These are phyloP conservation scores for Neofusicoccum laricinum DNA, from an alignment of 2,329 filamentous ascomycete species.

Conservation along the genomic window DNA sequence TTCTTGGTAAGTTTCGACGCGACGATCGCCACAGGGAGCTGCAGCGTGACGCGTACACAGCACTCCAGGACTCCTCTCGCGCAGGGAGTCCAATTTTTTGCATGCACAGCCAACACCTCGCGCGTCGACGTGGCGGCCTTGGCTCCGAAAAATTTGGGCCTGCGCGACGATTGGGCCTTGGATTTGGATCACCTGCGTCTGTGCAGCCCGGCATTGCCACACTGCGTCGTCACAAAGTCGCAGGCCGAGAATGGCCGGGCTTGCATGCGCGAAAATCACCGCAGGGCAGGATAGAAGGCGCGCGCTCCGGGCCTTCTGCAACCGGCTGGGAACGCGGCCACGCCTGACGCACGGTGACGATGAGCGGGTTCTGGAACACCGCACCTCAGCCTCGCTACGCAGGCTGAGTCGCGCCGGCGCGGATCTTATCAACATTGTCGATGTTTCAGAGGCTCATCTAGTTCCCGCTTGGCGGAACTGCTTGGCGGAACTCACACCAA, in stretches of 20 bases:
- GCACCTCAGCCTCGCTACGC: too few relatives aligned
- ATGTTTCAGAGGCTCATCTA: slow-evolving; percentile 2
- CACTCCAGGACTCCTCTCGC: background rate
- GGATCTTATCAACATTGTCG: background rate
- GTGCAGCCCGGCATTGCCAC: background rate
- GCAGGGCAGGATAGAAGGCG: background rate
- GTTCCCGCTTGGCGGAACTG: background rate
- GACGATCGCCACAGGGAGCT: slow-evolving; percentile 7
- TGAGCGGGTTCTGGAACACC: background rate
- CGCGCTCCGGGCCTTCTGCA: background rate
- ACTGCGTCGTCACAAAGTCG: background rate
- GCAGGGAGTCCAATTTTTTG: background rate
- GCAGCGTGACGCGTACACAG: slow-evolving; percentile 6
- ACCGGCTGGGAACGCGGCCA: too few relatives aligned
- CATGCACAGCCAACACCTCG: background rate
- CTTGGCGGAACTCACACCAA: background rate
- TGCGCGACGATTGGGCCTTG: background rate
- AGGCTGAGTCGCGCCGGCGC: too few relatives aligned
- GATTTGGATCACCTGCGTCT: background rate
- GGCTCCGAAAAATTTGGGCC: background rate
- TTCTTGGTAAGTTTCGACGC: slow-evolving; percentile 8
- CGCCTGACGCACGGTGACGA: background rate
- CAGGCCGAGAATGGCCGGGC: background rate
- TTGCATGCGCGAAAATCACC: background rate
- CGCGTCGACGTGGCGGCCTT: background rate